phyloP scores from a whole-genome alignment of 2,329 filamentous ascomycete species.

The Diaporthe sp. region DNA sequence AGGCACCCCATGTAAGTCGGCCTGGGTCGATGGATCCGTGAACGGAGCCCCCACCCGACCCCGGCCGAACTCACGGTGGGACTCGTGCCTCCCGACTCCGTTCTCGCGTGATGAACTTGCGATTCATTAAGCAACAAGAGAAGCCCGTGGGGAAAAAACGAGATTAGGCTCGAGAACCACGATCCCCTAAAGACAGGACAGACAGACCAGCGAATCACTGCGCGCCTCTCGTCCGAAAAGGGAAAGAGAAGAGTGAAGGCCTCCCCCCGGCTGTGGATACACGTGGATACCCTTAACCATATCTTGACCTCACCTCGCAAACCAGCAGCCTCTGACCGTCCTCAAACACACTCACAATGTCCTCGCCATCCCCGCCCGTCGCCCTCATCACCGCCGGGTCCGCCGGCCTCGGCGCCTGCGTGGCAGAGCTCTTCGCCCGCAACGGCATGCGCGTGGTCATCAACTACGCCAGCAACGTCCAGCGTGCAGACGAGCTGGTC shows the following conservation, averaged over 20 bases:
- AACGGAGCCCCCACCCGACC: slow-evolving; percentile 8
- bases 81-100: background rate
- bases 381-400: slow-evolving; percentile 66
- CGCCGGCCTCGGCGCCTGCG: slow-evolving; percentile 79
- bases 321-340: background rate
- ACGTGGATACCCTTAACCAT: background rate
- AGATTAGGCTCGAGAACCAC: slow-evolving; percentile 1
- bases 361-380: slow-evolving; percentile 52
- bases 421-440: slow-evolving; percentile 76
- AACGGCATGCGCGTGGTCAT: slow-evolving; percentile 79
- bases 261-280: slow-evolving; percentile 24
- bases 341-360: slow-evolving; percentile 40
- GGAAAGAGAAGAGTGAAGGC: slow-evolving; percentile 11
- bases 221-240: slow-evolving; percentile 16
- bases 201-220: slow-evolving; percentile 31
- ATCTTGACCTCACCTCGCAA: background rate
- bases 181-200: background rate
- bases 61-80: slow-evolving; percentile 16
- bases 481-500: slow-evolving; percentile 71
- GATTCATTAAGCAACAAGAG: slow-evolving; percentile 22
- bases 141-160: background rate
- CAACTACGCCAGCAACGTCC: slow-evolving; percentile 77
- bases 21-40: slow-evolving; percentile 11
- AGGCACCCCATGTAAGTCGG: slow-evolving; percentile 1
- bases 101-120: slow-evolving; percentile 18